phyloP scores from a whole-genome alignment of 2,329 filamentous ascomycete genomes.

The Fusarium humuli region DNA sequence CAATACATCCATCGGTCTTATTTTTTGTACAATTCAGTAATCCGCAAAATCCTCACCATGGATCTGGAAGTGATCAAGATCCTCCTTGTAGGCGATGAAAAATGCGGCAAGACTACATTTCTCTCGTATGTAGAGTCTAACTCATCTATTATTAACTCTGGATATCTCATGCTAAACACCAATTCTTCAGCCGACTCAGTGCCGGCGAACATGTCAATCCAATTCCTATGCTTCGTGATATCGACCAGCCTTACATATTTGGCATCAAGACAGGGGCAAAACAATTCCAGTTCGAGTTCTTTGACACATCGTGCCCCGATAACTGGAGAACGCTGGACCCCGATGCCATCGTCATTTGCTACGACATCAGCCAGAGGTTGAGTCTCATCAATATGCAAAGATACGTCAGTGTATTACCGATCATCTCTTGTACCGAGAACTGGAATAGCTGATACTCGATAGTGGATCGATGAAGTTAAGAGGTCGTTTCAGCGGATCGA shows the following conservation, averaged over 20 bases:
- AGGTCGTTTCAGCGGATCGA: conserved; percentile 60
- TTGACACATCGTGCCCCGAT: conserved; percentile 68
- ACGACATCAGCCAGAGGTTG: conserved; percentile 69
- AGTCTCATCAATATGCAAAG: conserved; percentile 69
- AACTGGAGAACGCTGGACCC: conserved; percentile 70
- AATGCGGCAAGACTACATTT: conserved; percentile 71
- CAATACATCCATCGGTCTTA: neutral
- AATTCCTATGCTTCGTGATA: conserved; percentile 65
- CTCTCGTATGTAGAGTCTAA: conserved; percentile 63
- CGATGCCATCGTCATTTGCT: conserved; percentile 70
- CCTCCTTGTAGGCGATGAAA: conserved; percentile 68
- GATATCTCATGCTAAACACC: conserved; percentile 17
- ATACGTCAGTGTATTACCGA: conserved; percentile 58
- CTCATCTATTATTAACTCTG: conserved; percentile 15
- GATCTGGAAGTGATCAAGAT: conserved; percentile 64
- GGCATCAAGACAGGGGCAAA: conserved; percentile 58
- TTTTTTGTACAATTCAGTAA: neutral
- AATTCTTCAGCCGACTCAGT: conserved; percentile 62
- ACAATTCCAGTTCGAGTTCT: conserved; percentile 68
- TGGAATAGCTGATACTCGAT: neutral
- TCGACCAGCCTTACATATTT: conserved; percentile 71
- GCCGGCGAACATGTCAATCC: conserved; percentile 55
- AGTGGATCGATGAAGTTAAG: conserved; percentile 70
- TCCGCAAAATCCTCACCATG: conserved; percentile 49
- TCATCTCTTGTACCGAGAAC: neutral